Evolutionary conservation across 345 rosid genomes (phyloP), one percentile per base, ranked within the genome.

Genomic region (Leavenworthia alabamica): DNA sequence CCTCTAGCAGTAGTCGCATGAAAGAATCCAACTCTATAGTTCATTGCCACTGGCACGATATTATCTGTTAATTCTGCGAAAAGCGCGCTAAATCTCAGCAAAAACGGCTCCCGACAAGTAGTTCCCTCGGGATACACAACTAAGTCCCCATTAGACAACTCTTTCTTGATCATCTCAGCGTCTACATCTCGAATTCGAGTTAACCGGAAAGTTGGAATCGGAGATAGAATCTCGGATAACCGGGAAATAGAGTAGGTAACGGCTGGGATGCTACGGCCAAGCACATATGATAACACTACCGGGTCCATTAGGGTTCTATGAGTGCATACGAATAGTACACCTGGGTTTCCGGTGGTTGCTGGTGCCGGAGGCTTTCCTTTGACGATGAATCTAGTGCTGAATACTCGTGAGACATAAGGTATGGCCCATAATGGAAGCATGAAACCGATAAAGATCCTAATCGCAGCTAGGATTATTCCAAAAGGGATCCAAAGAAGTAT

Each of bases 281-380:
- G 80, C 0, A 85, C 92, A 0, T 84, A 78, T 43, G 96, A 85
- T 66, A 92, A 47, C 44, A 88, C 79, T 7, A 92, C 93, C 0
- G 98, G 98, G 50, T 92, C 98, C 96, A 92, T 84, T 10, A 92
- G 77, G 11, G 98, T 88, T 40, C 98, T 79, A 66, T 92, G 98
- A 14, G 93, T 84, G 78, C 98, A 86, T 7, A 92, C 96, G 11
- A 88, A 92, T 36, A 92, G 73, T 39, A 92, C 90, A 0, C 98
- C 98, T 3, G 37, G 50, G 48, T 24, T 71, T 54, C 75, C 67
- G 1, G 61, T 26, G 4, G 78, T 17, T 24, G 73, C 79, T 0
- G 72, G 84, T 5, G 80, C 77, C 0, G 96, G 96, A 14, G 83
- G 95, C 56, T 82, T 86, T 37, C 98, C 98, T 63, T 75, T 88